Base-by-base conservation (phyloP, 148 eudicot species). In the Fagopyrum tataricum region DNA sequence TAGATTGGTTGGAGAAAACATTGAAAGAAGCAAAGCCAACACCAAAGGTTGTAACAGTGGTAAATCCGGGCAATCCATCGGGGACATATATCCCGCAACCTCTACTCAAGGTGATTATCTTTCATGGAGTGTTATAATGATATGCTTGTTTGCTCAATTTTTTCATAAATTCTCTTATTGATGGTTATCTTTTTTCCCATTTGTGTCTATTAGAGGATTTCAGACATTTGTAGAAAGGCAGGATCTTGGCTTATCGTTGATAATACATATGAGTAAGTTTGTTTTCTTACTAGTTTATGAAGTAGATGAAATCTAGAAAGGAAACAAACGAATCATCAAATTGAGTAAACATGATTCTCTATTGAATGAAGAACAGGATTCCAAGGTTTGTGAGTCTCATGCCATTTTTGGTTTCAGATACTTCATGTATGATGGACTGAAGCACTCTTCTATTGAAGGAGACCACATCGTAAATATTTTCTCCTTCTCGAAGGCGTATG, bases 171-270 rank as follows among this genome's bases (percentile, higher is more conserved):
- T 18, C 68, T 62, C 18, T 62, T 4, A 62, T 62, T 31, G 18
- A 62, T 62, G 68, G 6, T 62, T 62, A 4, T 62, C 24, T 1
- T 62, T 62, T 62, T 31, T n/a, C 24, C 40, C 24, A 26, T 24
- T 17, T 68, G 24, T 70, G 20, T 23, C n/a, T 15, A 44, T 6
- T 21, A 96, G 99, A 92, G 92, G 81, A 90, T 96, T 78, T 86
- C 99, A 13, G 96, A 90, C 79, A 62, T 96, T 66, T 96, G 99
- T 80, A 86, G 72, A 80, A 78, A 82, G 43, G 91, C 92, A 76
- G 99, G 99, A 70, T 84, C 94, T 78, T 96, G 99, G 99, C 95
- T 96, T 81, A 84, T 92, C 67, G 91, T 96, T 61, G 99, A 96
- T 88, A 96, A 96, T 78, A 96, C 99, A 81, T 96, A 96, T 42